Percentiles rank a stretch among this genome's conserved stretches.
These are phyloP conservation scores for Syzygium syzygioides DNA, from an alignment of 441 rosid species.

Conservation along the genomic window DNA sequence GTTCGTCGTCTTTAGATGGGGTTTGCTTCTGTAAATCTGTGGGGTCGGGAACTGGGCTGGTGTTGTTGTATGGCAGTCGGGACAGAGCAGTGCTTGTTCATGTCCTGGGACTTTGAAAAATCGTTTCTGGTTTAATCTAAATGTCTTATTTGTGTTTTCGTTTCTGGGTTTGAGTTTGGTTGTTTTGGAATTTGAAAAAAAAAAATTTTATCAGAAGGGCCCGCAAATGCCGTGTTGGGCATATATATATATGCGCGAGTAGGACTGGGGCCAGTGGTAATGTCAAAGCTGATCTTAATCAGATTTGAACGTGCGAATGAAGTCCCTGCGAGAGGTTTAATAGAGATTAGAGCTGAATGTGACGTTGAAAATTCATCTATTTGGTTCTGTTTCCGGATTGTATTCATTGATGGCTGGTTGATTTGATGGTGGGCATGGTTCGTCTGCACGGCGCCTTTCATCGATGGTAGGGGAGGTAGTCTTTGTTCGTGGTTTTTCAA, in stretches of 20 bases:
- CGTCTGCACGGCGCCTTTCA: background rate
- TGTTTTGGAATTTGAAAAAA: background rate
- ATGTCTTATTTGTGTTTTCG: background rate
- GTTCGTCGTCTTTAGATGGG: background rate
- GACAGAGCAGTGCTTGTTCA: background rate
- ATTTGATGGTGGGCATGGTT: background rate
- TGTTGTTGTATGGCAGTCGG: background rate
- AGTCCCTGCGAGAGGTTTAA: background rate
- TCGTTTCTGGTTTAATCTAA: background rate
- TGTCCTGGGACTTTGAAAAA: background rate
- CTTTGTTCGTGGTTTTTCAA: background rate
- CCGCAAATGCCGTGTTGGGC: too few relatives aligned
- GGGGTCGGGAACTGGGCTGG: background rate
- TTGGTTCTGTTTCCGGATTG: background rate
- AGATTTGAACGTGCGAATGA: background rate
- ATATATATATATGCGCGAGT: too few relatives aligned
- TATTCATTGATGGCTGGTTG: background rate
- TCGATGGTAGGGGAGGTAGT: background rate
- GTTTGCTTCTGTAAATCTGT: background rate
- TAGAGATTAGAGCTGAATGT: background rate
- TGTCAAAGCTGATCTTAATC: background rate
- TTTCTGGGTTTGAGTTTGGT: background rate
- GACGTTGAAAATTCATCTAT: background rate
- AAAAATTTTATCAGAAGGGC: background rate
- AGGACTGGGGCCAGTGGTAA: background rate